Evolutionary conservation across 2,329 filamentous ascomycete genomes (phyloP), one percentile per base, ranked within the genome.

Genomic region (Scleromitrula shiraiana): DNA sequence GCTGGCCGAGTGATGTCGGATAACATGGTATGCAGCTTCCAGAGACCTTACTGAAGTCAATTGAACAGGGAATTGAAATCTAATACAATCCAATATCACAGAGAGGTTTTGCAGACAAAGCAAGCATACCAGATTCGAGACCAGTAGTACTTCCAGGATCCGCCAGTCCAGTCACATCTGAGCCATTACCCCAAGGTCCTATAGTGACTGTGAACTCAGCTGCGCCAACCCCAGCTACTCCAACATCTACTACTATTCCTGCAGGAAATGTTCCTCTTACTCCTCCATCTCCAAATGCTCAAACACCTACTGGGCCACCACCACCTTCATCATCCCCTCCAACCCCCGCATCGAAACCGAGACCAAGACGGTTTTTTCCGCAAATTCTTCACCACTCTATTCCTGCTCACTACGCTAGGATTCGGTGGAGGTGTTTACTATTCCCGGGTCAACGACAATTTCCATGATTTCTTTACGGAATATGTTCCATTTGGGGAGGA

Each of bases 381-480:
- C 73, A 79, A 86, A 54, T 80, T 85, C 64, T 70, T 96, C 50
- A 70, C 90, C 56, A 86, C 85, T 46, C 68, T 96, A 41, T 70
- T 90, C 53, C 68, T 95, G 37, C 77, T 96, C 23, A 82, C 85
- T 22, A 80, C 80, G 5, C 68, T 94, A 37, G 82, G 85, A 32
- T 98, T 95, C 61, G 86, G 78, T 48, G 89, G 89, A 56, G 89
- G 91, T 57, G 83, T 96, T 47, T 95, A 86, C 75, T 93, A 95
- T 68, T 91, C 93, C 47, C 81, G 95, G 56, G 77, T 93, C 68
- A 95, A 85, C 64, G 93, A 98, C 73, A 95, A 88, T 70, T 98
- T 97, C 77, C 91, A 98, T 70, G 93, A 98, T 68, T 93, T 96
- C 74, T 98, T 98, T 71, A 97, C 90, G 61, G 90, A 96, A 70